A percentile compares a stretch with the other conserved stretches of the same genome.
Conservation (phyloP, 208 protist species). For the Tritrichomonas foetus region DNA sequence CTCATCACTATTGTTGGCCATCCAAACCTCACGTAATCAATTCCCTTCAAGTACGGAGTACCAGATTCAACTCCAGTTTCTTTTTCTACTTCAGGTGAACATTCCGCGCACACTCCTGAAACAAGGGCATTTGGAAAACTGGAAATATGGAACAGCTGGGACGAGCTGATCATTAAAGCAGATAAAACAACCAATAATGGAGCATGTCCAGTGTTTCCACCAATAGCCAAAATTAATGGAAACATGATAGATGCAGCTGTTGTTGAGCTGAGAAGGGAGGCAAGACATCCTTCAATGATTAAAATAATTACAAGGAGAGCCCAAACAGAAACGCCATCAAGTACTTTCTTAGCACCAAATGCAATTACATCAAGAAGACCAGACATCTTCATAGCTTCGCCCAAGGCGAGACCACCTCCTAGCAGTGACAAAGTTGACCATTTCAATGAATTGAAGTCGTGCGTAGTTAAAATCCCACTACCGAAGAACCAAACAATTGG, state of each 20-base stretch:
- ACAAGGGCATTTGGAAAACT: not conserved
- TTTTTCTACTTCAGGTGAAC: not conserved
- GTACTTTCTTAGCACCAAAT: too few relatives aligned
- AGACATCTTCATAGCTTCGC: not conserved
- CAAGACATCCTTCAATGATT: not conserved
- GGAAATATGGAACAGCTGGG: conserved; percentile 26
- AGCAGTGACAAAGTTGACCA: not conserved
- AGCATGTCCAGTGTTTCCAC: not conserved
- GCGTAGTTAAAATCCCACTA: not conserved
- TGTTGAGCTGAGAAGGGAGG: not conserved
- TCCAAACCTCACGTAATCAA: not conserved
- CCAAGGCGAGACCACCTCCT: not conserved
- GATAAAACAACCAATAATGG: not conserved
- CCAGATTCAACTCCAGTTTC: too few relatives aligned
- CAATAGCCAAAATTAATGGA: not conserved
- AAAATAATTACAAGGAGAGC: not conserved
- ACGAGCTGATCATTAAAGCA: not conserved
- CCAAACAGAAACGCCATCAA: not conserved
- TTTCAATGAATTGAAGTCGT: conserved; percentile 37
- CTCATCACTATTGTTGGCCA: not conserved
- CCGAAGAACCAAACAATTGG: conserved; percentile 13
- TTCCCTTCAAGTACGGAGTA: not conserved
- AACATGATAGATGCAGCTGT: conserved; percentile 31
- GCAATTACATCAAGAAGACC: not conserved
- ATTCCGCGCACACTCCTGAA: not conserved